A percentile compares a stretch with the other conserved stretches of the same genome.
Evolutionary conservation across 2,329 filamentous ascomycete genomes (phyloP).

Genomic region (Penicillium sp.): DNA sequence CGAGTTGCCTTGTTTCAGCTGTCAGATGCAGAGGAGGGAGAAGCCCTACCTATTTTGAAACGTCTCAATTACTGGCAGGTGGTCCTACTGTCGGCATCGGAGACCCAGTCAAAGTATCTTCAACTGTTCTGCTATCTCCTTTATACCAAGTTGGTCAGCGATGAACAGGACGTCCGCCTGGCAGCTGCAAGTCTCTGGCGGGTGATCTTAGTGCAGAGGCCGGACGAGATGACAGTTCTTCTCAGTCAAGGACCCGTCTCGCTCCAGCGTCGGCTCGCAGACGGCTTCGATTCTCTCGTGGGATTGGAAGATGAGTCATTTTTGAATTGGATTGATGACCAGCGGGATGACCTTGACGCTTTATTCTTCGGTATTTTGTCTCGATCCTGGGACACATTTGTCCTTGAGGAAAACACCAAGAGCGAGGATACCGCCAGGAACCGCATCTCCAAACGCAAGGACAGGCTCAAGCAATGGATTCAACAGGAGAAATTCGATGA

Average conservation of each 20-base stretch:
- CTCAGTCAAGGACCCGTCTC: slow-evolving; percentile 65
- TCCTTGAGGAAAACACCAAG: slow-evolving; percentile 70
- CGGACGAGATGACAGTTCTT: slow-evolving; percentile 69
- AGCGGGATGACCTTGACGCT: slow-evolving; percentile 69
- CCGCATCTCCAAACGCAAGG: slow-evolving; percentile 69
- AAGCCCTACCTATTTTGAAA: slow-evolving; percentile 67
- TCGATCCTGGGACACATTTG: slow-evolving; percentile 83
- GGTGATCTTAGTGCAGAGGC: slow-evolving; percentile 91
- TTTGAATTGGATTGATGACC: slow-evolving; percentile 78
- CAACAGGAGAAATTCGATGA: slow-evolving; percentile 63
- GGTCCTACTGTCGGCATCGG: slow-evolving; percentile 72
- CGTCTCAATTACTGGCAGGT: slow-evolving; percentile 95
- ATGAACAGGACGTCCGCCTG: slow-evolving; percentile 60
- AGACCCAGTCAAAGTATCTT: slow-evolving; percentile 73
- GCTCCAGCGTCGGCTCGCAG: slow-evolving; percentile 65
- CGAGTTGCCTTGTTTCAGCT: slow-evolving; percentile 73
- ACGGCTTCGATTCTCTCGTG: slow-evolving; percentile 75
- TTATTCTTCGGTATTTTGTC: slow-evolving; percentile 79
- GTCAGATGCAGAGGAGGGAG: slow-evolving; percentile 71
- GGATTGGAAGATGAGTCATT: slow-evolving; percentile 88
- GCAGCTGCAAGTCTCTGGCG: slow-evolving; percentile 81
- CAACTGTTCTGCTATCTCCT: slow-evolving; percentile 87
- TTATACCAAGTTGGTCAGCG: slow-evolving; percentile 78
- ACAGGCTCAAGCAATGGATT: slow-evolving; percentile 76
- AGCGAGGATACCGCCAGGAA: slow-evolving; percentile 69